phyloP scores from a whole-genome alignment of 108 stramenopile genomes.

The Epipyxis sp. region DNA sequence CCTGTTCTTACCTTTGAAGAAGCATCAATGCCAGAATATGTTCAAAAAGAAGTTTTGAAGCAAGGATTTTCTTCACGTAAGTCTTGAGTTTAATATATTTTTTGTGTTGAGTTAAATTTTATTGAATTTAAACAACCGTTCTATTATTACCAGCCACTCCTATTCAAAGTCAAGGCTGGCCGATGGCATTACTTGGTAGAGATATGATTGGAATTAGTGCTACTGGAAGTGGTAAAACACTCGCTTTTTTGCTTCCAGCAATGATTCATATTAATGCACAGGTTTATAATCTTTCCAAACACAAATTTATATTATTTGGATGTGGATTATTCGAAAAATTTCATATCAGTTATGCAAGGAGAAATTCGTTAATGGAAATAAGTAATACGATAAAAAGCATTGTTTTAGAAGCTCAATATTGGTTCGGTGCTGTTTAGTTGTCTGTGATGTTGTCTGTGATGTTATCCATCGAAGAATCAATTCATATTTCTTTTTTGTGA shows the following conservation, averaged over 20 bases:
- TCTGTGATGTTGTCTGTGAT: no score
- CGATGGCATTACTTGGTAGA: slow-evolving; percentile 93
- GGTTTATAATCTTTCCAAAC: slow-evolving; percentile 62
- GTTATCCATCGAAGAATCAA: no score
- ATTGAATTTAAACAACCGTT: no score
- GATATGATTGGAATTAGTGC: slow-evolving; percentile 94
- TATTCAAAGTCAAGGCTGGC: slow-evolving; percentile 98
- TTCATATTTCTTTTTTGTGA: no score
- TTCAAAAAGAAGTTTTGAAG: slow-evolving; percentile 84
- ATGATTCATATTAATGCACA: slow-evolving; percentile 99
- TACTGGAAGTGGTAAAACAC: slow-evolving; percentile 91
- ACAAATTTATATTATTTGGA: no score
- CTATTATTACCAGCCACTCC: slow-evolving; percentile 65
- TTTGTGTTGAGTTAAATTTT: no score
- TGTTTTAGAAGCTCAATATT: no score
- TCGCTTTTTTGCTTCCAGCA: slow-evolving; percentile 95
- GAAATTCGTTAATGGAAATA: no score
- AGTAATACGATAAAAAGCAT: no score
- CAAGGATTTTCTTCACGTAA: slow-evolving; percentile 81
- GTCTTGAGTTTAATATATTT: neutral
- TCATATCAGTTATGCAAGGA: no score
- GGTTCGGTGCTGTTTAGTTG: no score
- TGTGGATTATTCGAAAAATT: no score
- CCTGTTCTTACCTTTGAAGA: slow-evolving; percentile 66
- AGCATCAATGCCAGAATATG: slow-evolving; percentile 91